phyloP scores from a whole-genome alignment of 768 basidiomycete species.

The Lyophyllum shimeji region DNA sequence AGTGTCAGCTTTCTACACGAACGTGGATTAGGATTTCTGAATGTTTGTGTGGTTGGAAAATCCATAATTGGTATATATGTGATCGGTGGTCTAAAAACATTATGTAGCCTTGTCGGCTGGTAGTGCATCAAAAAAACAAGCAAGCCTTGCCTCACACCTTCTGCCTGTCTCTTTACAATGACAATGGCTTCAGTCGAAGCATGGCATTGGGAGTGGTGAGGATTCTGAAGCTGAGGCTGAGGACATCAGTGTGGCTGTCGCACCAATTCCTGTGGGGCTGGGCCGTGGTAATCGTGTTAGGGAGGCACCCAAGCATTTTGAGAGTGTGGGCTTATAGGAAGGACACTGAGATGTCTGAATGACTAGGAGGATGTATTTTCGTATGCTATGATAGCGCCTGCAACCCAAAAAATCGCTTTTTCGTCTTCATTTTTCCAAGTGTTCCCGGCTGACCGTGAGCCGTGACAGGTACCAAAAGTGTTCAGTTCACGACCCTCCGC shows the following conservation, averaged over 20 bases:
- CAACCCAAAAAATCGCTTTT: background rate
- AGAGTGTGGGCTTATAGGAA: background rate
- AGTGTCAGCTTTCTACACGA: background rate
- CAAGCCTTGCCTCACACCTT: too few species aligned
- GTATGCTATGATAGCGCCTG: background rate
- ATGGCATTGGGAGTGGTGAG: background rate
- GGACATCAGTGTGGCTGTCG: background rate
- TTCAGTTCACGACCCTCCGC: constrained; percentile 1
- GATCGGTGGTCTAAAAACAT: too few species aligned
- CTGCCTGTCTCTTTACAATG: too few species aligned
- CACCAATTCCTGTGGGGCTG: background rate
- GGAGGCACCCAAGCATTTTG: background rate
- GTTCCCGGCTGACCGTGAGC: background rate
- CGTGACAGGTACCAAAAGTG: constrained; percentile 2
- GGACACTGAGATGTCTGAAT: background rate
- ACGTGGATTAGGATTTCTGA: background rate
- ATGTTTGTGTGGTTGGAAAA: background rate
- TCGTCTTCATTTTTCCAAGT: background rate
- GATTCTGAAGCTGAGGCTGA: background rate
- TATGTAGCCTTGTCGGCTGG: too few species aligned
- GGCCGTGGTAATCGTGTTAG: background rate
- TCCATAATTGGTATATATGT: too few species aligned
- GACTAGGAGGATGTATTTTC: background rate
- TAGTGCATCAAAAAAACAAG: too few species aligned
- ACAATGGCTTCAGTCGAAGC: too few species aligned